Evolutionary conservation across 2,329 filamentous ascomycete genomes (phyloP).

Genomic region (Lasiodiplodia hormozganensis): DNA sequence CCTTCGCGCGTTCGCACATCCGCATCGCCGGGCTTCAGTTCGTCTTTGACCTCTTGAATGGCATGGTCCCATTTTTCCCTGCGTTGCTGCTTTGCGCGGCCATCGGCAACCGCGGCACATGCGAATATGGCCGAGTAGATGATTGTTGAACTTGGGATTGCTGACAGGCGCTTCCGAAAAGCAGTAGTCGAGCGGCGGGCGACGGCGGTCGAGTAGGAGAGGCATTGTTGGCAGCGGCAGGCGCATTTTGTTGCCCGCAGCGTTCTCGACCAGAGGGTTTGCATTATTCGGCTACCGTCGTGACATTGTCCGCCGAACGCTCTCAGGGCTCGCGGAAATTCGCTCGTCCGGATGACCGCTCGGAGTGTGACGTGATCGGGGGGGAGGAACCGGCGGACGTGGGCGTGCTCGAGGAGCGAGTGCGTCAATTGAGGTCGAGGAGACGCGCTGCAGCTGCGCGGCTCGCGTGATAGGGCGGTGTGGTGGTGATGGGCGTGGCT

Average conservation of each 20-base stretch:
- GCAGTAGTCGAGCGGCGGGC: conserved; percentile 58
- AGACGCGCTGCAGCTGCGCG: conserved; percentile 4
- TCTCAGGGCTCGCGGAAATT: background rate
- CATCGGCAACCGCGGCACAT: conserved; percentile 69
- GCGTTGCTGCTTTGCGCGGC: conserved; percentile 63
- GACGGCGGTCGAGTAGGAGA: conserved; percentile 56
- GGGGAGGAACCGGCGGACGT: background rate
- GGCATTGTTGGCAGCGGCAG: conserved; percentile 69
- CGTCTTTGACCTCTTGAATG: conserved; percentile 62
- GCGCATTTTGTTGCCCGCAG: conserved; percentile 63
- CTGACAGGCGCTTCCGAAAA: conserved; percentile 59
- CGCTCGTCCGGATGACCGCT: background rate
- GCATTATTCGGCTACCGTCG: conserved; percentile 60
- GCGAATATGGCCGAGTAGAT: conserved; percentile 73
- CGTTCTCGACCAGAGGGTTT: conserved; percentile 71
- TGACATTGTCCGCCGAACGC: conserved; percentile 9
- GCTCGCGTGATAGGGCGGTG: background rate
- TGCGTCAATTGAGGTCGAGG: background rate
- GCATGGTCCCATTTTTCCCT: conserved; percentile 67
- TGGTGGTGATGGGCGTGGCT: conserved; percentile 4
- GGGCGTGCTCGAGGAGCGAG: background rate
- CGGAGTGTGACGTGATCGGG: background rate
- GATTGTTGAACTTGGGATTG: conserved; percentile 65
- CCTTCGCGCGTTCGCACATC: background rate
- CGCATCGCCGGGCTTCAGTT: conserved; percentile 44